Evolutionary conservation across 305 asterid genomes (phyloP).

Genomic region (Lippia alba): DNA sequence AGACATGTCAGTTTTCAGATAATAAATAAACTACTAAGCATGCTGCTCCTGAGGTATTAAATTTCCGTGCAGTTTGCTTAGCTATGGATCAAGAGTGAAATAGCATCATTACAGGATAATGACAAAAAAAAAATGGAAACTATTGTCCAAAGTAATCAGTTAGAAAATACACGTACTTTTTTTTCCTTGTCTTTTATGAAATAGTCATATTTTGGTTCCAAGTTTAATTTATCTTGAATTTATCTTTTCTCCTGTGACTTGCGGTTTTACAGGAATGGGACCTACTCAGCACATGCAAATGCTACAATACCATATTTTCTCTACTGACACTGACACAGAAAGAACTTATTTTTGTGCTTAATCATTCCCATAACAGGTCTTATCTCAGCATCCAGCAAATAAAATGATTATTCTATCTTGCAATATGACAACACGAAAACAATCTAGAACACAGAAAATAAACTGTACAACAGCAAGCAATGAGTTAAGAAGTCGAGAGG

Average conservation of each 20-base stretch:
- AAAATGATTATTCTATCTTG: slow-evolving; percentile 7
- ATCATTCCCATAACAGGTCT: slow-evolving; percentile 15
- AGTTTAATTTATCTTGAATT: slow-evolving; percentile 8
- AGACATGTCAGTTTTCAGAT: slow-evolving; percentile 7
- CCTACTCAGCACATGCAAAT: too few relatives aligned
- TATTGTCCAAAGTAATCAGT: slow-evolving; percentile 15
- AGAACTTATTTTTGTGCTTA: slow-evolving; percentile 19
- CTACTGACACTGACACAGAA: not conserved
- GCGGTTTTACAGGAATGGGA: not conserved
- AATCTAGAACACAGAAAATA: slow-evolving; percentile 18
- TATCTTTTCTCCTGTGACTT: not conserved
- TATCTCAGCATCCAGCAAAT: slow-evolving; percentile 23
- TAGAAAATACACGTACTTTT: not conserved
- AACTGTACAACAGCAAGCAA: slow-evolving; percentile 24
- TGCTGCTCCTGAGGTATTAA: not conserved
- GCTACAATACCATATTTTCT: too few relatives aligned
- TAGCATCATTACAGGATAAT: not conserved
- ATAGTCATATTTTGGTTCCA: not conserved
- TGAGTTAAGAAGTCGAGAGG: slow-evolving; percentile 24
- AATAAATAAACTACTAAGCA: slow-evolving; percentile 23
- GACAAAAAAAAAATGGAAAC: not conserved
- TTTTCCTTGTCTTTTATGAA: slow-evolving; percentile 1
- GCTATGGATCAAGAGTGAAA: slow-evolving; percentile 13
- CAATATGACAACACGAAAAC: slow-evolving; percentile 25
- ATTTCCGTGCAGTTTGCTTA: slow-evolving; percentile 10